Evolutionary conservation across 2,329 filamentous ascomycete species (phyloP), one percentile per base, ranked within the genome.

Genomic region (Lecanoromycetidae sp.): DNA sequence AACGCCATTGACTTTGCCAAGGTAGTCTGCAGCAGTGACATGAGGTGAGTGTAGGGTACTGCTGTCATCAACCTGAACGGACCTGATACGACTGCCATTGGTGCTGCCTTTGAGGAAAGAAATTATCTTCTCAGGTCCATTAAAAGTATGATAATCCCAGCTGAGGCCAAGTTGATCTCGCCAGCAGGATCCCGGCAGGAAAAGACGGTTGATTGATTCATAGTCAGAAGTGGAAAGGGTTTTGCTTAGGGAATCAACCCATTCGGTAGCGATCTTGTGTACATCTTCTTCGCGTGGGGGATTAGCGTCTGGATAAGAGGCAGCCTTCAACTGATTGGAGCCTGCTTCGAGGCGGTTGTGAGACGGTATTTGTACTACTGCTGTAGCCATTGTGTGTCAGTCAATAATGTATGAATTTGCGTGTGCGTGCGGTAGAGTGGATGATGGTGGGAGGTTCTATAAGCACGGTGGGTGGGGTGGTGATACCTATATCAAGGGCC

Each of bases 111-210:
- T 44, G 7, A 67, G 52, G 46, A 63, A 64, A 2, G 53, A 51
- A 19, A 57, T 50, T 19, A 67, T 66, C 5, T 57, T 56, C 1
- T 53, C 40, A n/a, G 55, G 55, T 3, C 56, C 57, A 27, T 60
- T 57, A 19, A 65, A 53, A 4, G 63, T 63, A 15, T 59, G 64
- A 42, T 65, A 57, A 30, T 66, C 61, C 65, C 65, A 67, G 33
- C 62, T 60, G 10, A 67, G 51, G 5, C 59, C 59, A n/a, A 66
- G 54, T 53, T 63, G 62, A 26, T 67, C 65, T 4, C 65, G 60
- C 62, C 64, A 66, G 60, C 63, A 66, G 8, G 64, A 64, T n/a
- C 65, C 63, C 15, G 54, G 33, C 12, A 65, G 61, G 39, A 67
- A 63, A 5, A 67, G 52, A 1, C 45, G 26, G 20, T 44, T 15